Evolutionary conservation across 2,329 filamentous ascomycete genomes (phyloP).

Genomic region (Ceratocystis harringtonii): DNA sequence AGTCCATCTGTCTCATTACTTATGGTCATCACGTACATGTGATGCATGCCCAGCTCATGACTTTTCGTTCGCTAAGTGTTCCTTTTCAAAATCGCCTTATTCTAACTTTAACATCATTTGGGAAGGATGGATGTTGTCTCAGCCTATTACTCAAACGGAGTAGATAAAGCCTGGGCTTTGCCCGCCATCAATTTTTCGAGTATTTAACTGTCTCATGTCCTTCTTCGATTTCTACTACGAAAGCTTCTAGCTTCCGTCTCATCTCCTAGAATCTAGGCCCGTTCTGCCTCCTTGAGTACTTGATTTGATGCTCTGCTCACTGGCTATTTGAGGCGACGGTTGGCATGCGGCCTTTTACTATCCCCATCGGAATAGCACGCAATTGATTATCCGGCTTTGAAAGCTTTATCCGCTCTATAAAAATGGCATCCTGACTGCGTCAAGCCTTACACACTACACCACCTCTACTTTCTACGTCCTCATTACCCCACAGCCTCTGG

Average conservation of each 20-base stretch:
- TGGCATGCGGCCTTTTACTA: not conserved
- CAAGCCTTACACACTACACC: not conserved
- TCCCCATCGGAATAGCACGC: not conserved
- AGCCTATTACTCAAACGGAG: not conserved
- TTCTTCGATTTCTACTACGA: not conserved
- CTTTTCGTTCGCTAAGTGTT: not conserved
- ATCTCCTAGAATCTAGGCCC: not conserved
- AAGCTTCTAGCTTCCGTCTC: not conserved
- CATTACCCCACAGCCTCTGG: not conserved
- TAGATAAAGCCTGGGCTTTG: not conserved
- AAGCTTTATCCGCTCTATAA: not conserved
- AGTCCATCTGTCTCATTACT: slow-evolving; percentile 7
- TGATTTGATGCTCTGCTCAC: not conserved
- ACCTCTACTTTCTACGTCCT: not conserved
- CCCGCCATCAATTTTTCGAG: not conserved
- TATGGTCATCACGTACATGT: slow-evolving; percentile 7
- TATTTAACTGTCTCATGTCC: not conserved
- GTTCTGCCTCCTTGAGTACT: not conserved
- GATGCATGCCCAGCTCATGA: slow-evolving; percentile 16
- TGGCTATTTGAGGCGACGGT: not conserved
- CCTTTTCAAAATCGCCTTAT: not conserved
- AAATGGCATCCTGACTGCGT: not conserved
- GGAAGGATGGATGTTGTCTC: not conserved
- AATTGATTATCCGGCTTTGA: not conserved
- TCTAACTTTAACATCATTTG: not conserved